Conservation (phyloP, 257 asterid species). For the Gentiana straminea region DNA sequence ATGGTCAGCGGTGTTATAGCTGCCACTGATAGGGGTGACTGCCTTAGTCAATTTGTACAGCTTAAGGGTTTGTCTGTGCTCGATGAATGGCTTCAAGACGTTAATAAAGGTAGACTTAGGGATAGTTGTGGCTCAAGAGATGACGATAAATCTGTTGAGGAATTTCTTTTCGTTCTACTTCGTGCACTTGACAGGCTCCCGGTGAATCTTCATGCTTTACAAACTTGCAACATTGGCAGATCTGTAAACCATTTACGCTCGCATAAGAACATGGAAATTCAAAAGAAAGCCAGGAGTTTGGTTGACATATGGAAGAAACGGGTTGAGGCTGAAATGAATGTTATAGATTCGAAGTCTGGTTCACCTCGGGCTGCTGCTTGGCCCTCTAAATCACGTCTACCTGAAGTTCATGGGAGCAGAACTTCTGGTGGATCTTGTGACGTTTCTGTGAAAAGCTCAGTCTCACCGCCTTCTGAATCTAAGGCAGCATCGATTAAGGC, state of each 20-base stretch:
- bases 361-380: conserved; percentile 39
- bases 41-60: conserved; percentile 67
- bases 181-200: conserved; percentile 92
- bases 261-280: conserved; percentile 74
- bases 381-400: conserved; percentile 66
- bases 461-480: conserved; percentile 40
- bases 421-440: conserved; percentile 49
- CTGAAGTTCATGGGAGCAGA: conserved; percentile 50
- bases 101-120: conserved; percentile 59
- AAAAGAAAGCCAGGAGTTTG: conserved; percentile 70
- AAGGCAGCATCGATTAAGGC: conserved; percentile 42
- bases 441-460: conserved; percentile 43
- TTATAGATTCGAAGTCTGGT: conserved; percentile 50
- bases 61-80: conserved; percentile 62
- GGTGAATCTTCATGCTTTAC: conserved; percentile 76
- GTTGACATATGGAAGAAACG: conserved; percentile 98
- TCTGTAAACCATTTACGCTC: conserved; percentile 85
- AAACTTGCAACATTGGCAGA: conserved; percentile 81
- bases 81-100: conserved; percentile 94
- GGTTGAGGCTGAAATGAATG: conserved; percentile 87
- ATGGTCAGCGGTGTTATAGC: conserved; percentile 71
- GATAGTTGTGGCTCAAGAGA: conserved; percentile 35
- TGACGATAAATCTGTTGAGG: conserved; percentile 60
- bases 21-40: conserved; percentile 66
- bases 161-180: conserved; percentile 70